Evolutionary conservation across 1,284 basidiomycete species (phyloP).

Genomic region (Malassezia sp.): DNA sequence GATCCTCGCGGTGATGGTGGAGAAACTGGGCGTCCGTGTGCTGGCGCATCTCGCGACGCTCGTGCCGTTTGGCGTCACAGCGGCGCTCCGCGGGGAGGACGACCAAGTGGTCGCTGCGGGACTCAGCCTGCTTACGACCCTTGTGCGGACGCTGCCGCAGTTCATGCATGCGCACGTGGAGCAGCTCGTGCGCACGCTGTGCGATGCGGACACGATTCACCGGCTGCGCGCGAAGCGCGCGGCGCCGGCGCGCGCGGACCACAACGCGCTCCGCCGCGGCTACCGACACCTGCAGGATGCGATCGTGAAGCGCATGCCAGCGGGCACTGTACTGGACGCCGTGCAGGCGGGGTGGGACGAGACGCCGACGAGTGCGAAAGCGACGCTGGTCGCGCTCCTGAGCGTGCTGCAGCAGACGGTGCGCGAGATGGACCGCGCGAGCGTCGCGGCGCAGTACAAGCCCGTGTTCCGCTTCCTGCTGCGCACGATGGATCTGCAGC

Average conservation of each 20-base stretch:
- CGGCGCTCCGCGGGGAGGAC: slow-evolving; percentile 1
- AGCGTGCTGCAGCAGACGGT: slow-evolving; percentile 33
- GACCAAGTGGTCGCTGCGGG: slow-evolving; percentile 18
- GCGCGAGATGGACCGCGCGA: slow-evolving; percentile 25
- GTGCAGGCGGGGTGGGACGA: slow-evolving; percentile 5
- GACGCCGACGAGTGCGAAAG: not conserved
- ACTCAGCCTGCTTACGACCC: slow-evolving; percentile 27
- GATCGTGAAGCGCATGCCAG: slow-evolving; percentile 13
- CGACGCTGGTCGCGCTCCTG: slow-evolving; percentile 15
- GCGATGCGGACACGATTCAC: slow-evolving; percentile 19
- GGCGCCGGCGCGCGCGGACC: not conserved
- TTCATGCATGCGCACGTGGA: slow-evolving; percentile 35
- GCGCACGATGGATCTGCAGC: slow-evolving; percentile 61
- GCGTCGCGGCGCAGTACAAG: slow-evolving; percentile 61
- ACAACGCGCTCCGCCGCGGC: not conserved
- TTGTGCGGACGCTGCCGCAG: slow-evolving; percentile 32
- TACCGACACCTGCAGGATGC: slow-evolving; percentile 11
- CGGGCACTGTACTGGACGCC: slow-evolving; percentile 7
- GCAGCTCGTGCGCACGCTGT: slow-evolving; percentile 19
- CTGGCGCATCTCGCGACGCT: slow-evolving; percentile 35
- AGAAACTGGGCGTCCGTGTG: slow-evolving; percentile 34
- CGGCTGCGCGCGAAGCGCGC: not conserved
- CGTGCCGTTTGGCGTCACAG: slow-evolving; percentile 19
- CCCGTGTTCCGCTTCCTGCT: slow-evolving; percentile 70
- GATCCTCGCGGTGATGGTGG: slow-evolving; percentile 24